Conservation (phyloP, 805 yeast species). For the Ogataea salicorniae region DNA sequence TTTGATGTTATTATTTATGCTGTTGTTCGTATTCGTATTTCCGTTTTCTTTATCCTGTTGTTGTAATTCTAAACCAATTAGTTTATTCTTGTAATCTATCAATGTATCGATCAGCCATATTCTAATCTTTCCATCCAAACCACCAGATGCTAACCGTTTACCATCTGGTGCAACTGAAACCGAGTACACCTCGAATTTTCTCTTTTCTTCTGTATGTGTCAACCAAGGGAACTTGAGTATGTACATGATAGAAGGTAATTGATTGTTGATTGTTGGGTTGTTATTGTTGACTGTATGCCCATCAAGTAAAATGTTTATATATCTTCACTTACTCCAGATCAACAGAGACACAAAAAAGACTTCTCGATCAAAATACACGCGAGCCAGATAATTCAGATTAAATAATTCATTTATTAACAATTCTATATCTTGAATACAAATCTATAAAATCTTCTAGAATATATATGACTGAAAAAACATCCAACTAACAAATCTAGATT, state of each 20-base stretch:
- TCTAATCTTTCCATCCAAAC: slow-evolving; percentile 85
- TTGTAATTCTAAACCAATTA: slow-evolving; percentile 15
- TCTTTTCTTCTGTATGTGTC: slow-evolving; percentile 68
- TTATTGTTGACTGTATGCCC: not conserved
- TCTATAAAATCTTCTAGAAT: not conserved
- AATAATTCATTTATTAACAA: not conserved
- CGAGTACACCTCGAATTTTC: slow-evolving; percentile 80
- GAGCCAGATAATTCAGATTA: no score
- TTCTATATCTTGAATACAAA: not conserved
- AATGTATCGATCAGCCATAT: slow-evolving; percentile 75
- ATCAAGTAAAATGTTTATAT: no score
- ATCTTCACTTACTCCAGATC: no score
- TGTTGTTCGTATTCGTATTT: not conserved
- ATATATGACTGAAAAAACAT: not conserved
- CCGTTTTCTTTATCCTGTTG: slow-evolving; percentile 1
- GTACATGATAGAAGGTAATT: slow-evolving; percentile 39
- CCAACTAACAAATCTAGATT: not conserved
- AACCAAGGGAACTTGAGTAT: slow-evolving; percentile 71
- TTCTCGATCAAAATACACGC: no score
- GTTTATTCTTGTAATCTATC: slow-evolving; percentile 32
- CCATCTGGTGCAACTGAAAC: slow-evolving; percentile 81
- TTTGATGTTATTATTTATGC: not conserved
- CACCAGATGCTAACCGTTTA: slow-evolving; percentile 84
- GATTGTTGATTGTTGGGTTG: not conserved
- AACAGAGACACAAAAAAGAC: no score